Base-by-base conservation (phyloP, 768 basidiomycete species). In the Pleurotus cornucopiae region DNA sequence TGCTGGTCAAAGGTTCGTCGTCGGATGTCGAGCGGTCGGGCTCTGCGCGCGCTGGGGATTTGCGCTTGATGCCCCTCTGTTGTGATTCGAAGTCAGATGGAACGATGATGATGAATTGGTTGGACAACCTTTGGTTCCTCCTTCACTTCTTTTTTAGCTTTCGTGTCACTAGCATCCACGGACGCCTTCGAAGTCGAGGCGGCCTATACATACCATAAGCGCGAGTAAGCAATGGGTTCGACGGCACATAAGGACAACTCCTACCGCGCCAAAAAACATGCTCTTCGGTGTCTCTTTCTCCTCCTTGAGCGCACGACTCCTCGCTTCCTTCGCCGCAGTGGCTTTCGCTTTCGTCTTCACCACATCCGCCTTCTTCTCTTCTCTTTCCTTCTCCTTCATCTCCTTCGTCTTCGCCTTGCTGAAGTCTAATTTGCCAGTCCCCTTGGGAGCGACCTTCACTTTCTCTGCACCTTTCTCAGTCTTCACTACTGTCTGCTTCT, bases 381-480 rank as follows among this genome's bases (percentile, higher is more conserved):
- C 57, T 51, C 59, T 62, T 30, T 62, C 56, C 41, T 60, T 59
- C 47, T 65, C 64, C 45, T 68, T 64, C 54, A 65, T 66, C 7
- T 70, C 71, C 62, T 82, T 83, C 7, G 71, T 60, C 64, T 81
- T 81, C 23, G 79, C 78, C 60, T 79, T 84, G 66, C 82, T 80
- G 75, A 83, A 88, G 60, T 86, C 81, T 5, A 86, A 73, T 62
- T 80, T 83, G 4, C 83, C 84, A 2, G 76, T 64, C 0, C 60
- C 38, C 52, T 75, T 75, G 30, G 69, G 60, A 73, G 63, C 64
- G 57, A 48, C 26, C 57, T 58, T 61, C 6, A 54, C 41, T 30
- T 62, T 61, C 20, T 66, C 64, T 47, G 68, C 65, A 6, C 56
- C 7, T 34, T 34, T 34, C 30, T 34, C 46, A 60, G 69, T 66